Conservation (phyloP, 1,284 basidiomycete genomes). For the Cutaneotrichosporon arboriforme region DNA sequence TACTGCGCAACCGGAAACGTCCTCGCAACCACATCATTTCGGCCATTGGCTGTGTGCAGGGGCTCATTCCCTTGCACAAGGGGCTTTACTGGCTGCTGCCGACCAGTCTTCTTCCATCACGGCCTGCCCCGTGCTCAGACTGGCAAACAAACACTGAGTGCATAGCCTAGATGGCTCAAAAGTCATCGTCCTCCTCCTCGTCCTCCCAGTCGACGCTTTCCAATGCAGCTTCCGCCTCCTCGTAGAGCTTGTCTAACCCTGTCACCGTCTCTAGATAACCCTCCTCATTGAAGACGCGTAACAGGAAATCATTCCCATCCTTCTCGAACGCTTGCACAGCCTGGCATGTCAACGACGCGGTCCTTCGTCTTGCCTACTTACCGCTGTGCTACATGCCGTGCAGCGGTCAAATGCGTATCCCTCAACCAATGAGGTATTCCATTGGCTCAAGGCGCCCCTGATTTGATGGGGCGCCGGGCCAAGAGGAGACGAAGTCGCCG, state of each 20-base stretch:
- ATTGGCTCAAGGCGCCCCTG: slow-evolving; percentile 80
- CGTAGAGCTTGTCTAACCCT: slow-evolving; percentile 75
- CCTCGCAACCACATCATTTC: no score
- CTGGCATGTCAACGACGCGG: slow-evolving; percentile 47
- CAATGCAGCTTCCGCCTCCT: slow-evolving; percentile 54
- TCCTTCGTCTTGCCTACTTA: slow-evolving; percentile 44
- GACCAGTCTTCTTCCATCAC: no score
- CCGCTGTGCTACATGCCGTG: slow-evolving; percentile 80
- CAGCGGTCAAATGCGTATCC: slow-evolving; percentile 83
- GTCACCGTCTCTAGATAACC: slow-evolving; percentile 76
- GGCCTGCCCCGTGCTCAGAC: no score
- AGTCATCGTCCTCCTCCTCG: not conserved
- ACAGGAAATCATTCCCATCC: slow-evolving; percentile 71
- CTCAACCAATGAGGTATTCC: slow-evolving; percentile 73
- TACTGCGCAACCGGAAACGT: no score
- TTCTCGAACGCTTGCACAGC: slow-evolving; percentile 69
- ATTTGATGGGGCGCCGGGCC: slow-evolving; percentile 91
- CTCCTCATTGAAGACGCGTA: slow-evolving; percentile 76
- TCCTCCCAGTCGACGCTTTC: slow-evolving; percentile 23
- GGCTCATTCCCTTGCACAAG: no score
- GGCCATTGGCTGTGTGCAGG: no score
- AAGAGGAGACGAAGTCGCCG: slow-evolving; percentile 54
- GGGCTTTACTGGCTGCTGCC: no score
- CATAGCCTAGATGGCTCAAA: no score
- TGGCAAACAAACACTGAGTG: no score